Evolutionary conservation across 1,139 yeast genomes (phyloP).

Genomic region (Suhomyces chickasaworum): DNA sequence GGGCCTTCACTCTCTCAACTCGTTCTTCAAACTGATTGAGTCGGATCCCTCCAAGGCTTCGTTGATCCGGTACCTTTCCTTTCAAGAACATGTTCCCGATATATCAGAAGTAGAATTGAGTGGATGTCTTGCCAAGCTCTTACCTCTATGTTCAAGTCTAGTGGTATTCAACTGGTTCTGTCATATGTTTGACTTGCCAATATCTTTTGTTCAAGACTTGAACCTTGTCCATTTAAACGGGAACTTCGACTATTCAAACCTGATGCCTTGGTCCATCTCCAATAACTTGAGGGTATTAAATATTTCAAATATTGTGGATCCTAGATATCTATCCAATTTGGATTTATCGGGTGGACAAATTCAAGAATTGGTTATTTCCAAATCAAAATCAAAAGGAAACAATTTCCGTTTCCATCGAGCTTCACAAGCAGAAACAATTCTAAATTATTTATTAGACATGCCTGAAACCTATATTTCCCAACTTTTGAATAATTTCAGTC

Average conservation of each 20-base stretch:
- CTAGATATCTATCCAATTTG: slow-evolving; percentile 5
- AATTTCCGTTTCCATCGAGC: slow-evolving; percentile 7
- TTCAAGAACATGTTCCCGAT: slow-evolving; percentile 18
- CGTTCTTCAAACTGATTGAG: slow-evolving; percentile 16
- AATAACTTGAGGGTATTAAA: slow-evolving; percentile 8
- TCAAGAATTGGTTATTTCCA: slow-evolving; percentile 13
- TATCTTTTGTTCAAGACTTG: slow-evolving; percentile 4
- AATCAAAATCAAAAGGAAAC: slow-evolving; percentile 8
- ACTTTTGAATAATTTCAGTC: slow-evolving; percentile 10
- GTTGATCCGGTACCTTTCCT: slow-evolving; percentile 12
- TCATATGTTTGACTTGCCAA: slow-evolving; percentile 15
- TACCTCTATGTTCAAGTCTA: slow-evolving; percentile 14
- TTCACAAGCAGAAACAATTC: neutral
- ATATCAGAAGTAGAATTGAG: slow-evolving; percentile 14
- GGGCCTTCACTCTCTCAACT: slow-evolving; percentile 18
- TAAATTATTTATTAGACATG: neutral
- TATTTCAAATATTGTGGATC: slow-evolving; percentile 9
- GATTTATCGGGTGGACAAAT: slow-evolving; percentile 10
- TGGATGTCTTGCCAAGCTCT: slow-evolving; percentile 9
- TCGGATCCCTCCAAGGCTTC: slow-evolving; percentile 6
- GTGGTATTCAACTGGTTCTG: slow-evolving; percentile 19
- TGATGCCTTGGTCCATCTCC: neutral
- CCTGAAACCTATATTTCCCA: slow-evolving; percentile 2
- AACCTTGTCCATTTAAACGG: slow-evolving; percentile 14
- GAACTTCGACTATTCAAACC: slow-evolving; percentile 7